Conservation (phyloP, 2,329 filamentous ascomycete species). For the Fusarium oligoseptatum region DNA sequence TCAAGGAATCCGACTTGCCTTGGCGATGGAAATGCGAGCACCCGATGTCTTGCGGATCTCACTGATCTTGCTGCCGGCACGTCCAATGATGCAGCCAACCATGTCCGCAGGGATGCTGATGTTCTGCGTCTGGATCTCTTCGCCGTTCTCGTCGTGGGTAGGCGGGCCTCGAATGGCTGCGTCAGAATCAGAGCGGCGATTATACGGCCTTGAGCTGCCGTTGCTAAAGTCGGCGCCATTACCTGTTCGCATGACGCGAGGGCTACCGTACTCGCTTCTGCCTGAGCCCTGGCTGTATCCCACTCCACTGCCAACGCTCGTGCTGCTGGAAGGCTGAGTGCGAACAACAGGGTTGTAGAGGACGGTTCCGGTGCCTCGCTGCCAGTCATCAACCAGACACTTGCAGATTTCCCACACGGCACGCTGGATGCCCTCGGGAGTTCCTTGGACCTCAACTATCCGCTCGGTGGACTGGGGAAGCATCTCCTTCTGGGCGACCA, state of each 20-base stretch:
- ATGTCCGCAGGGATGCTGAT: conserved; percentile 99
- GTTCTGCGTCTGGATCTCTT: conserved; percentile 98
- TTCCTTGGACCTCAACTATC: conserved; percentile 96
- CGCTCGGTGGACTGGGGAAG: conserved; percentile 98
- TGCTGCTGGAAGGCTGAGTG: conserved; percentile 73
- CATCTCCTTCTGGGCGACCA: conserved; percentile 99
- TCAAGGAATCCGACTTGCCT: conserved; percentile 63
- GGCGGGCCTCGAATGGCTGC: conserved; percentile 84
- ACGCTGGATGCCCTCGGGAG: conserved; percentile 93
- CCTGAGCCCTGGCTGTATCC: conserved; percentile 58
- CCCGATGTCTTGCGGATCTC: conserved; percentile 98
- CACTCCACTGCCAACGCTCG: conserved; percentile 57
- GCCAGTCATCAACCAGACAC: conserved; percentile 97
- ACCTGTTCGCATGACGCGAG: conserved; percentile 91
- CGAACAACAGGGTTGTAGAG: conserved; percentile 97
- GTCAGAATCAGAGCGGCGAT: conserved; percentile 87
- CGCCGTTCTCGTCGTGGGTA: conserved; percentile 93
- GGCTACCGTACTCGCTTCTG: conserved; percentile 67
- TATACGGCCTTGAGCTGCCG: conserved; percentile 73
- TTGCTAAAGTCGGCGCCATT: conserved; percentile 99
- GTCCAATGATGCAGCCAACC: conserved; percentile 99
- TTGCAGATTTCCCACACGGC: conserved; percentile 99
- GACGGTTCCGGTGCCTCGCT: conserved; percentile 95
- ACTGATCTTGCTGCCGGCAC: conserved; percentile 95
- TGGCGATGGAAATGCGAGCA: conserved; percentile 97